Percentiles rank a stretch among this genome's conserved stretches.
Conservation (phyloP, 139 green algal genomes). For the Haematococcus lacustris region DNA sequence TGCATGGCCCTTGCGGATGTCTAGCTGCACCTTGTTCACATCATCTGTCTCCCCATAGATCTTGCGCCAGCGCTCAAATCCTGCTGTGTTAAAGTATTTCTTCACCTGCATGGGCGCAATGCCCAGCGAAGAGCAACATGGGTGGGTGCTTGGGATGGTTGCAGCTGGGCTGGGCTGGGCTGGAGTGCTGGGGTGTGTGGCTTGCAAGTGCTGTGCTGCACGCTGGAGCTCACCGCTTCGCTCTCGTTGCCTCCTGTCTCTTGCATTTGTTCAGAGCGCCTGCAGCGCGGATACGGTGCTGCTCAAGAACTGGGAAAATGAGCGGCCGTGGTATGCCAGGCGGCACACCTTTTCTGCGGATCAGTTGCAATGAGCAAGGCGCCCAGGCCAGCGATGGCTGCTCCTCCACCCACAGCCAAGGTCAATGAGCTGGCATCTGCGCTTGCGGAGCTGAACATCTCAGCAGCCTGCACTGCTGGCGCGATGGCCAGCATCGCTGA, state of each 20-base stretch:
- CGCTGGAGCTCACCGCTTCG: conserved; percentile 61
- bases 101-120: conserved; percentile 43
- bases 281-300: too few relatives aligned
- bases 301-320: too few relatives aligned
- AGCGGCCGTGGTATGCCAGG: too few relatives aligned
- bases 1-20: conserved; percentile 89
- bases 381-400: too few relatives aligned
- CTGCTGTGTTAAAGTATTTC: conserved; percentile 93
- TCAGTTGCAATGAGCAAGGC: too few relatives aligned
- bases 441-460: too few relatives aligned
- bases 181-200: not conserved
- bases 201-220: not conserved
- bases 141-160: not conserved
- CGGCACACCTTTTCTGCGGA: too few relatives aligned
- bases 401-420: too few relatives aligned
- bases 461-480: too few relatives aligned
- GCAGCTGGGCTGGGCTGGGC: not conserved
- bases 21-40: conserved; percentile 97
- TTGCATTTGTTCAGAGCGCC: conserved; percentile 68
- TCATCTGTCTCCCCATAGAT: conserved; percentile 99
- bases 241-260: conserved; percentile 83
- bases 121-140: not conserved
- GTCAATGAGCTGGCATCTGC: too few relatives aligned
- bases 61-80: conserved; percentile 94
- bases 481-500: too few relatives aligned